Base-by-base conservation (phyloP, 805 yeast genomes). In the Wickerhamomyces canadensis region DNA sequence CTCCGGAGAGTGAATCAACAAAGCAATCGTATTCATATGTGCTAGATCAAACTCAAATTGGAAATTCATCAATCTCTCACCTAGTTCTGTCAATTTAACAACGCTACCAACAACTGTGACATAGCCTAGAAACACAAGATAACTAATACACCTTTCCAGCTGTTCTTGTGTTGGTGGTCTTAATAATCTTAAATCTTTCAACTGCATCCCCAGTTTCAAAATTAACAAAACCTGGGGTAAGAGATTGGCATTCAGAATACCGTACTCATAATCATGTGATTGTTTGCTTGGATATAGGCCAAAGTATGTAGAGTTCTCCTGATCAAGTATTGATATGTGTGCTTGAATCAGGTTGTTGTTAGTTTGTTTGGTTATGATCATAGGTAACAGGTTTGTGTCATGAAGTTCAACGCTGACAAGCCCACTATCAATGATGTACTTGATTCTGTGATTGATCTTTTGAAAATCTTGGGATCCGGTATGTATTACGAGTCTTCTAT, bases 91-190 rank as follows among this genome's bases (percentile, higher is more conserved):
- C 10, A 35, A 17, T 24, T n/a, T 14, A 4, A 34, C 5, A 11
- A 29, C 21, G 21, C 14, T 16, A 4, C 12, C 19, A 2, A 8
- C 8, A 21, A 27, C 33, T 2, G 23, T n/a, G 3, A 34, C 19
- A 5, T 31, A 15, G 2, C 33, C 34, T 3, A 39, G 14, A 28
- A 35, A 39, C 8, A 35, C 14, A 6, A 33, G 22, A 24, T 23
- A 23, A 19, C 19, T 38, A 2, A 35, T 15, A 4, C 30, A 4
- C 5, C 8, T 16, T 26, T 21, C 25, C 9, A 39, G 13, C 2
- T 15, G 22, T n/a, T 31, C 33, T 24, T 31, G 24, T n/a, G 18
- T 27, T 15, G 36, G 36, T 19, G 36, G 10, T 21, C 24, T 31
- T 16, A 39, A 24, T 15, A 35, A 35, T 15, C 24, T 19, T 13